phyloP scores from a whole-genome alignment of 768 basidiomycete genomes.

The Cyathus striatus region DNA sequence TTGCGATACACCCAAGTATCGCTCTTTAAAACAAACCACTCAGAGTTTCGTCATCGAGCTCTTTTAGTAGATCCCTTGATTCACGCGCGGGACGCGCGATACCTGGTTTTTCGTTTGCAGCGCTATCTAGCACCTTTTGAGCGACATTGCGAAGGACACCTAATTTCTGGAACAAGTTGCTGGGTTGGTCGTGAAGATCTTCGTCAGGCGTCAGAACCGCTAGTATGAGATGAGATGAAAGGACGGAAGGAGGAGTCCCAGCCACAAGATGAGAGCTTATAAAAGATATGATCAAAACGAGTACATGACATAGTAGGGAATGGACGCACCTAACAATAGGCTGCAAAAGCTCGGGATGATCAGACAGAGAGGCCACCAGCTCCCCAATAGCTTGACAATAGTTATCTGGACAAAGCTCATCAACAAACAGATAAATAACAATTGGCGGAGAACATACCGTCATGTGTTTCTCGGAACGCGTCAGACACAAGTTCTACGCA shows the following conservation, averaged over 20 bases:
- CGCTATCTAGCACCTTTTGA: slow-evolving; percentile 68
- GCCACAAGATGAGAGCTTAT: slow-evolving; percentile 55
- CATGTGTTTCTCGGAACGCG: slow-evolving; percentile 68
- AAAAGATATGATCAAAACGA: slow-evolving; percentile 6
- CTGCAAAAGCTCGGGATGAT: slow-evolving; percentile 57
- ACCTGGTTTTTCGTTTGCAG: slow-evolving; percentile 61
- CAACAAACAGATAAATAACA: slow-evolving; percentile 1
- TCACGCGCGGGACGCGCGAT: slow-evolving; percentile 81
- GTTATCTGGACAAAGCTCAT: slow-evolving; percentile 42
- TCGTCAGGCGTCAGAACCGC: slow-evolving; percentile 48
- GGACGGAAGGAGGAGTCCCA: slow-evolving; percentile 62
- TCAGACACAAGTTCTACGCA: slow-evolving; percentile 75
- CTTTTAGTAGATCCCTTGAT: slow-evolving; percentile 65
- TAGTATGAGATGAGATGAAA: slow-evolving; percentile 58
- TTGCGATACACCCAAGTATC: too few relatives aligned
- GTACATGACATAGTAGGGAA: slow-evolving; percentile 1
- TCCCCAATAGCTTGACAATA: slow-evolving; percentile 62
- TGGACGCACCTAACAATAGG: slow-evolving; percentile 60
- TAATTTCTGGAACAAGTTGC: slow-evolving; percentile 63
- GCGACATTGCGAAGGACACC: slow-evolving; percentile 57
- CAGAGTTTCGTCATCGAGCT: slow-evolving; percentile 35
- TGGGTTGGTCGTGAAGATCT: slow-evolving; percentile 29
- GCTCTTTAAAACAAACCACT: slow-evolving; percentile 45
- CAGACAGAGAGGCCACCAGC: slow-evolving; percentile 59
- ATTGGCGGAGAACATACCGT: slow-evolving; percentile 37